Evolutionary conservation across 495 filamentous ascomycete genomes (phyloP), one percentile per base, ranked within the genome.

Genomic region (Daldinia concentrica): DNA sequence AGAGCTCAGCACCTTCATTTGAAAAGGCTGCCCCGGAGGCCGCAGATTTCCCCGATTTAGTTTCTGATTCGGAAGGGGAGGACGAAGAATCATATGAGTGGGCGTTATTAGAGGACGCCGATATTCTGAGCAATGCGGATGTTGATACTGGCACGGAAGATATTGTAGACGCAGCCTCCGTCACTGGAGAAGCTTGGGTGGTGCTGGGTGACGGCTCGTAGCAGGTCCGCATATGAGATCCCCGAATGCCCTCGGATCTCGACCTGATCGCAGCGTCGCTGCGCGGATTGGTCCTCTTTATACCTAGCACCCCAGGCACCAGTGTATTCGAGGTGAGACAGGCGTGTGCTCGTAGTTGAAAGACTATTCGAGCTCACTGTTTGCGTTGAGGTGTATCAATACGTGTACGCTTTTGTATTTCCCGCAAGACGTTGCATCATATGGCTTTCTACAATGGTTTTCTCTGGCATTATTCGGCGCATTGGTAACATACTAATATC

Each of bases 121-220:
- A 62, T 30, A 43, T 56, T 29, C 26, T 48, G 11, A 62, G 48
- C 34, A 60, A 37, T 26, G 30, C 48, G 26, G 66, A 54, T 43
- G 43, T 48, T 6, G 67, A 64, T 39, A 54, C 48, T 12, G 60
- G 55, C 22, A 37, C 22, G 27, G 69, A 73, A 57, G 71, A 69
- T 52, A n/a, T 55, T 8, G 72, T 68, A 43, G 71, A 69, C 39
- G 32, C 62, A 14, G 15, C 54, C 41, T 70, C 71, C 11, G 45
- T 54, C 58, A 34, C 58, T 54, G 75, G 62, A 27, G 72, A 69
- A 50, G 66, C 73, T 66, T 82, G 79, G 80, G 71, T 83, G 4
- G 72, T 82, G 72, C 76, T 84, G 73, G 78, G 78, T 56, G 80
- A 80, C 78, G 82, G 79, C 82, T 83, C 75, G 82, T 78, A 84